These are phyloP conservation scores for Scenedesmus sp. DNA, from an alignment of 163 green algal genomes.

Conservation along the genomic window DNA sequence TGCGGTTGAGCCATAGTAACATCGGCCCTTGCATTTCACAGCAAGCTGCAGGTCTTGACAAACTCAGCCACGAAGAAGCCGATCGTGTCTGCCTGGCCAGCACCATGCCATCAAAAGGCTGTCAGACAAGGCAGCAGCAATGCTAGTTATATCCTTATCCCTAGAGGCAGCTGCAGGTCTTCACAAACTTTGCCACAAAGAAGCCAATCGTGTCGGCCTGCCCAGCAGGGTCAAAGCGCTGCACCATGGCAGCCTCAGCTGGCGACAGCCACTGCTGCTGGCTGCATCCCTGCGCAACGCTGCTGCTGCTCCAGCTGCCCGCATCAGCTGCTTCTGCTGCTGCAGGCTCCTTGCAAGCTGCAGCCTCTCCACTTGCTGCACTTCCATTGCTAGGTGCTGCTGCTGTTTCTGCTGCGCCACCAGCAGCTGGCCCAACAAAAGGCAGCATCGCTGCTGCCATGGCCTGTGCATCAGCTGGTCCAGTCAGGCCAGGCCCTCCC, in stretches of 20 bases:
- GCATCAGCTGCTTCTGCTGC: conserved; percentile 6
- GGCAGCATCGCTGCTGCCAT: neutral
- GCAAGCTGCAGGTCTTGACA: conserved; percentile 58
- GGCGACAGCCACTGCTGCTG: conserved; percentile 70
- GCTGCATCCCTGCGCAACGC: neutral
- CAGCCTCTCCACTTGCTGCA: neutral
- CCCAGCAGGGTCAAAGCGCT: conserved; percentile 86
- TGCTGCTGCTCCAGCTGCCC: conserved; percentile 3
- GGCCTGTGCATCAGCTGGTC: conserved; percentile 1
- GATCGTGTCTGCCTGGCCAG: conserved; percentile 80
- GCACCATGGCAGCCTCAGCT: conserved; percentile 82
- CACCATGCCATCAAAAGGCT: neutral
- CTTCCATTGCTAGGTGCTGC: neutral
- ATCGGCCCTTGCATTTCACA: too few relatives aligned
- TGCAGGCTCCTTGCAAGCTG: neutral
- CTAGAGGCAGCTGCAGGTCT: conserved; percentile 48
- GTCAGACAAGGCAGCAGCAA: too few relatives aligned
- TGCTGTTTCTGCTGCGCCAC: neutral
- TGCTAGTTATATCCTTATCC: too few relatives aligned
- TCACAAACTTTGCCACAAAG: conserved; percentile 92
- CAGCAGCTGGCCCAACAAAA: too few relatives aligned
- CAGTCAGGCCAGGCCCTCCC: conserved; percentile 77
- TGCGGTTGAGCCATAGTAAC: too few relatives aligned
- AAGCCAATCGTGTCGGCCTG: conserved; percentile 91
- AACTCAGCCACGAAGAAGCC: conserved; percentile 96